Percentiles rank a stretch among this genome's conserved stretches.
Conservation (phyloP, 2,329 filamentous ascomycete genomes). For the Cladosporium sp. region DNA sequence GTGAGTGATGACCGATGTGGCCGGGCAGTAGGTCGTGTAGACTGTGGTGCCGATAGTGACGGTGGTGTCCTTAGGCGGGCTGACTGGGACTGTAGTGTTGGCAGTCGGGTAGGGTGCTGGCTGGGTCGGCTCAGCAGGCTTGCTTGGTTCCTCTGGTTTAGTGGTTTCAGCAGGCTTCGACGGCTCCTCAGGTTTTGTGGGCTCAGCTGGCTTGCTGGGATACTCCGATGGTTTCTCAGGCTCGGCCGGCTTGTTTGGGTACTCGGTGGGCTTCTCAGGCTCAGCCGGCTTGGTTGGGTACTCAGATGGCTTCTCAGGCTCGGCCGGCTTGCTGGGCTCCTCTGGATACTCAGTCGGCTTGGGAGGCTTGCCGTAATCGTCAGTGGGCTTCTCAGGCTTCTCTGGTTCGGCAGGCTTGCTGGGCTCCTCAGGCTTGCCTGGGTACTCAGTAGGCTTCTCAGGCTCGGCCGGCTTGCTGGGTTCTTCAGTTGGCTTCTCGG, state of each 20-base stretch:
- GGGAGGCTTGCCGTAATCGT: background rate
- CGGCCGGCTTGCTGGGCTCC: background rate
- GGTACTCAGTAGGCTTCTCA: background rate
- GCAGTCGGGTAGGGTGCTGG: constrained; percentile 1
- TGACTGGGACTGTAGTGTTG: background rate
- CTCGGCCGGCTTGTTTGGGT: background rate
- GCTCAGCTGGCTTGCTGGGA: background rate
- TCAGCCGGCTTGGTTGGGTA: background rate
- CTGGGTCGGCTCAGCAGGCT: background rate
- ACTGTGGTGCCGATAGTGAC: constrained; percentile 13
- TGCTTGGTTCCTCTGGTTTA: background rate
- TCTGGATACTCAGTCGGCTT: background rate
- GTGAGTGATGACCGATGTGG: background rate
- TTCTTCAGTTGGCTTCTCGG: background rate
- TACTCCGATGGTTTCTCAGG: background rate
- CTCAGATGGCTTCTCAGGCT: background rate
- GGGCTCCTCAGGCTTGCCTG: background rate
- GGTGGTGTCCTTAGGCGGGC: constrained; percentile 2
- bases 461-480: background rate
- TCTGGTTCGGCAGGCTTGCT: too few species aligned
- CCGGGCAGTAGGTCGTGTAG: constrained; percentile 17
- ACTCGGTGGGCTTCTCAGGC: background rate
- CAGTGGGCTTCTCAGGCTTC: background rate
- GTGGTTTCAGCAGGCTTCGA: background rate
- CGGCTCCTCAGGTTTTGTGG: background rate